phyloP scores from a whole-genome alignment of 176 grass and related monocot genomes.

The Phoenix dactylifera region DNA sequence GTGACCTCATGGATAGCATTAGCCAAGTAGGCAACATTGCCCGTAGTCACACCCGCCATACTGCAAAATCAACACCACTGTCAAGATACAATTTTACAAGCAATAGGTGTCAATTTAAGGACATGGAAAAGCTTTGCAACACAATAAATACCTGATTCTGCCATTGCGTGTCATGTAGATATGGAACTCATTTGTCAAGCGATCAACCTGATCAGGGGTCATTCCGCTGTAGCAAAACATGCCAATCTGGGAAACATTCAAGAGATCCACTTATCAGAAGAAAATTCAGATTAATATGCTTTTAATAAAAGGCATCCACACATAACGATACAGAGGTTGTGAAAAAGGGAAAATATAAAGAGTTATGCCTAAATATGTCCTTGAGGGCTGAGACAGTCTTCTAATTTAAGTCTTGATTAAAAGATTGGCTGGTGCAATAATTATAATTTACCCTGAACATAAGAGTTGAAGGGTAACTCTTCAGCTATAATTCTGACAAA shows the following conservation, averaged over 20 bases:
- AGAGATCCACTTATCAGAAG: background rate
- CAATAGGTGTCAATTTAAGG: no score
- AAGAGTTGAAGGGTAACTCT: no score
- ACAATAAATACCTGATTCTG: conserved; percentile 73
- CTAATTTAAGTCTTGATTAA: no score
- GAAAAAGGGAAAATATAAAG: no score
- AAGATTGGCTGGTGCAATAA: no score
- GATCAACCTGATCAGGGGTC: conserved; percentile 89
- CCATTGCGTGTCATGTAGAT: conserved; percentile 98
- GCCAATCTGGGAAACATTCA: conserved; percentile 45
- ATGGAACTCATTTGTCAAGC: conserved; percentile 73
- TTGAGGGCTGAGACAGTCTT: no score
- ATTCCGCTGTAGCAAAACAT: conserved; percentile 99
- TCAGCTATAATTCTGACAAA: no score
- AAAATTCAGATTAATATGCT: background rate
- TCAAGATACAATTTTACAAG: conserved; percentile 2
- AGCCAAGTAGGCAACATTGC: conserved; percentile 68
- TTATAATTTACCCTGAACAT: no score
- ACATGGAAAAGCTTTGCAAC: no score
- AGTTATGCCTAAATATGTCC: no score
- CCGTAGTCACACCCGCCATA: conserved; percentile 83
- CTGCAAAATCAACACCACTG: conserved; percentile 27
- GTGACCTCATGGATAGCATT: conserved; percentile 91
- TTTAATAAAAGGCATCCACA: no score
- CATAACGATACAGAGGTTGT: no score